Evolutionary conservation across 352 stramenopile species (phyloP), one percentile per base, ranked within the genome.

Genomic region (Pythium folliculosum): DNA sequence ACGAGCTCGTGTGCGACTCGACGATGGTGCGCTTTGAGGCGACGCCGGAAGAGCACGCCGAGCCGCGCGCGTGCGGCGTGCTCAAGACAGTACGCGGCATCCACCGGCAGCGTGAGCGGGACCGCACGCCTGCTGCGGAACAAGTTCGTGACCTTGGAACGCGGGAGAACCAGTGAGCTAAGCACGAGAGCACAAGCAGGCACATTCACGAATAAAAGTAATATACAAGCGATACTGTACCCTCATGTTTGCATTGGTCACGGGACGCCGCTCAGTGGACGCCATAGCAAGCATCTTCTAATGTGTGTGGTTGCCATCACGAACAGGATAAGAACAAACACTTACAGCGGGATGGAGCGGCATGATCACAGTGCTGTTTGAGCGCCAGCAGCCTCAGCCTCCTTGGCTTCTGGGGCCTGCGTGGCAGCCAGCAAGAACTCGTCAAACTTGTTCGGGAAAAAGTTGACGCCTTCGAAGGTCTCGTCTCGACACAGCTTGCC

Each of bases 401-500:
- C 50, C 16, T 66, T 56, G 5, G 17, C 40, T 47, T 47, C 40
- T 21, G 40, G 6, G 9, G 40, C 40, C 17, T 44, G 19, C 21
- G 48, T 52, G 27, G 21, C 50, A 50, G 23, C 51, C 16, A 25
- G n/a, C 13, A 64, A 43, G 37, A 70, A 75, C 22, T 64, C 32
- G 27, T 56, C 67, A 67, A 91, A 92, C 57, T 77, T 66, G 61
- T 73, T 99, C 2, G 90, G 86, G 76, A 97, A 99, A 65, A 98
- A 99, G 67, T 96, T 92, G 17, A 88, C 90, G 0, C 92, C 94
- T 77, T 99, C 92, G 52, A 98, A 91, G 12, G 91, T 99, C 57
- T 98, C 92, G 75, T 99, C 97, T 60, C 97, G 88, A 79, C 95
- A 99, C 10, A 99, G 69, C 62, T 90, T 91, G 27, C 94, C 95